Evolutionary conservation across 2,329 filamentous ascomycete species (phyloP), one percentile per base, ranked within the genome.

Genomic region (Hyphodiscus sp.): DNA sequence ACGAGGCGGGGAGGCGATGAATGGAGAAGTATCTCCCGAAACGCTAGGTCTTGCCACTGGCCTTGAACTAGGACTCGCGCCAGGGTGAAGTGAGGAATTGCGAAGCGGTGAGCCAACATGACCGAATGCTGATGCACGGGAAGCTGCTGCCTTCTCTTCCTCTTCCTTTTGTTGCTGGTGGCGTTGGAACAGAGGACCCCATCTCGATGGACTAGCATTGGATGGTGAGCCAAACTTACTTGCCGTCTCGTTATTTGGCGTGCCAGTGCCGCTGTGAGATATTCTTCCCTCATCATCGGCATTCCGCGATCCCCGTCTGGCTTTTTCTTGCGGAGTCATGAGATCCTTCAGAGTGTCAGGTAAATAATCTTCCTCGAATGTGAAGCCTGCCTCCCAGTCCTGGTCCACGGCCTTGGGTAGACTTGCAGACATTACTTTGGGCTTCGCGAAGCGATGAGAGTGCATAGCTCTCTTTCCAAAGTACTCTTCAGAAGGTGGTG

Each of bases 291-390:
- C 70, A 26, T 82, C 78, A 41, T 78, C 76, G n/a, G 82, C 80
- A n/a, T 67, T 50, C 73, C 76, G 49, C 77, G 83, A 86, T 13
- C 82, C 82, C 47, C 83, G 73, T 11, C 83, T 75, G 11, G 82
- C 83, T 67, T 86, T 85, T 65, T 87, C 83, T 15, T 81, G 80
- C 1, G 83, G 82, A 2, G 83, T 87, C 60, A 87, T 70, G 15
- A 87, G 73, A 56, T 86, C 83, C 61, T 83, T 81, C 38, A 86
- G 71, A 54, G 82, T 79, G 56, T 81, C 87, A 0, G 92, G 94
- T 10, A 97, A 77, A 64, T 94, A 89, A 65, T 95, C 91, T 65
- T 95, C 91, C 68, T 95, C 89, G 63, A 94, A 92, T 29, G 86
- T 81, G 64, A 95, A 94, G 52, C 80, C 77, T 52, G 76, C 69